Evolutionary conservation across 1,284 basidiomycete genomes (phyloP).

Genomic region (Sphagnurus paluster): DNA sequence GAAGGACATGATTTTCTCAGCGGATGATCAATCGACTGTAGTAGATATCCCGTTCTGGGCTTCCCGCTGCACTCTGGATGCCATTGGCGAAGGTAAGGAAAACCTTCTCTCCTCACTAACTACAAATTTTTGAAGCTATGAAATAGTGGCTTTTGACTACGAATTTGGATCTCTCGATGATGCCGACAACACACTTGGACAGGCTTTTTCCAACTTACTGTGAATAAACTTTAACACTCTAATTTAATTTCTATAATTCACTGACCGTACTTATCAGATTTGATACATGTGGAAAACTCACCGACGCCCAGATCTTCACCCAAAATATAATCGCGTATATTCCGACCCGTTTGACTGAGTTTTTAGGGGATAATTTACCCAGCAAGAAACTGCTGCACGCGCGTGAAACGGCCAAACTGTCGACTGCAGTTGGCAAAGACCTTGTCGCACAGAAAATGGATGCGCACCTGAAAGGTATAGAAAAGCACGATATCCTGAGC

Average conservation of each 20-base stretch:
- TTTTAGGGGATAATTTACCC: slow-evolving; percentile 35
- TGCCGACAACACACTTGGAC: slow-evolving; percentile 36
- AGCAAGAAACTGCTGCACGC: slow-evolving; percentile 35
- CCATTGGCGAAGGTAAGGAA: slow-evolving; percentile 42
- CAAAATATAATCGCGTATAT: slow-evolving; percentile 27
- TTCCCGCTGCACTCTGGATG: slow-evolving; percentile 43
- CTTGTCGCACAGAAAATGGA: slow-evolving; percentile 41
- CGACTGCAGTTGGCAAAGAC: slow-evolving; percentile 41
- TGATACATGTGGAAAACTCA: slow-evolving; percentile 24
- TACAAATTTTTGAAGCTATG: background rate
- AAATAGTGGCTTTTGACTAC: slow-evolving; percentile 38
- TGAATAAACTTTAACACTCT: slow-evolving; percentile 17
- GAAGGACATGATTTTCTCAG: slow-evolving; percentile 39
- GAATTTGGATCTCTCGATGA: slow-evolving; percentile 35
- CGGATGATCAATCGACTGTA: slow-evolving; percentile 29
- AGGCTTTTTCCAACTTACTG: slow-evolving; percentile 34
- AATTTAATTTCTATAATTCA: background rate
- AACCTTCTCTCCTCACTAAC: background rate
- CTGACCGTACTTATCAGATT: slow-evolving; percentile 14
- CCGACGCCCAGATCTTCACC: slow-evolving; percentile 24
- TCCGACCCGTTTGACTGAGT: slow-evolving; percentile 32
- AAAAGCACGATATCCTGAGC: slow-evolving; percentile 28
- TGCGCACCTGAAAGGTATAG: slow-evolving; percentile 25
- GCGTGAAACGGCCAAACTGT: slow-evolving; percentile 35
- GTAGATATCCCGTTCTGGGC: slow-evolving; percentile 42